Evolutionary conservation across 1,139 yeast genomes (phyloP).

Genomic region (Candida sp.): DNA sequence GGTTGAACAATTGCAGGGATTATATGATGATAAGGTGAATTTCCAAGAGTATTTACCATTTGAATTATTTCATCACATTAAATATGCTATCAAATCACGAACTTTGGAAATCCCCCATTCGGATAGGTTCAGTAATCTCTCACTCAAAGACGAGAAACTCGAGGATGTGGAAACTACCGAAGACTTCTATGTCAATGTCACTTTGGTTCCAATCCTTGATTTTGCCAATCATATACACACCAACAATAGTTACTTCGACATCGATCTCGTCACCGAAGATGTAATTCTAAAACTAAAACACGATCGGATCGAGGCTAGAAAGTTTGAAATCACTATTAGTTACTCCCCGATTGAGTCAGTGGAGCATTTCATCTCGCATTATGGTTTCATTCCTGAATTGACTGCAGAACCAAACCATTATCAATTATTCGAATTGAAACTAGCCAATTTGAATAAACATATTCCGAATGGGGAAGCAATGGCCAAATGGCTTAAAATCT

Average conservation of each 20-base stretch:
- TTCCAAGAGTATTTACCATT: conserved; percentile 16
- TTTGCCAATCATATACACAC: conserved; percentile 56
- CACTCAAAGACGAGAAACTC: conserved; percentile 8
- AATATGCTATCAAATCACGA: conserved; percentile 53
- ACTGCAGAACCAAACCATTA: conserved; percentile 5
- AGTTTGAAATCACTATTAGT: conserved; percentile 36
- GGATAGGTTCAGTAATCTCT: conserved; percentile 1
- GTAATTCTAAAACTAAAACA: conserved; percentile 29
- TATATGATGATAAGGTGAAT: conserved; percentile 9
- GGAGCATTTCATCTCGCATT: conserved; percentile 44
- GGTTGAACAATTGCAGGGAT: conserved; percentile 11
- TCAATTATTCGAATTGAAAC: conserved; percentile 12
- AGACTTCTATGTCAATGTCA: conserved; percentile 47
- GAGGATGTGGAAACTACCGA: conserved; percentile 10
- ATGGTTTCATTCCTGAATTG: conserved; percentile 53
- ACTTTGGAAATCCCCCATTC: conserved; percentile 59
- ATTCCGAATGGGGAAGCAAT: conserved; percentile 7
- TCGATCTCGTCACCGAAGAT: conserved; percentile 47
- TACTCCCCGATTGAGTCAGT: conserved; percentile 48
- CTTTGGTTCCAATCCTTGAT: conserved; percentile 65
- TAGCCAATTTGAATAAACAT: conserved; percentile 4
- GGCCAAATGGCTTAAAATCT: conserved; percentile 23
- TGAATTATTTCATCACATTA: conserved; percentile 34
- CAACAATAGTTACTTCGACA: conserved; percentile 58
- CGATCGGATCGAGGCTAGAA: conserved; percentile 9